Evolutionary conservation across 306 rosid species (phyloP).

Genomic region (Prunus campanulata): DNA sequence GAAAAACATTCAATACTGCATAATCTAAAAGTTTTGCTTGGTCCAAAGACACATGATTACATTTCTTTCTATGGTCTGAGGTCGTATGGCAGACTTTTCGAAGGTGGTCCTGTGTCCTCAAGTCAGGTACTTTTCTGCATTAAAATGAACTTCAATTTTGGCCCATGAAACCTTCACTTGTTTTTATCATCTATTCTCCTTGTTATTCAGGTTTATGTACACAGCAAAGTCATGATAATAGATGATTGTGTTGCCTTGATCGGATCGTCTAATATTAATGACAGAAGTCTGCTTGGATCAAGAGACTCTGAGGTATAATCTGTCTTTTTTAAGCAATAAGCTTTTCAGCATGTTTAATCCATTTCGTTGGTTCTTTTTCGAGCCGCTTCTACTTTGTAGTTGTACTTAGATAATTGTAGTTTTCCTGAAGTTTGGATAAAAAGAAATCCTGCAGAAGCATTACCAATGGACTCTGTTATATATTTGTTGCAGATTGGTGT

Average conservation of each 20-base stretch:
- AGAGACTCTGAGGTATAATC: constrained; percentile 49
- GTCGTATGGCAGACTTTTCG: constrained; percentile 44
- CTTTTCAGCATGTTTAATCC: neutral
- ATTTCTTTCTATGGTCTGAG: constrained; percentile 50
- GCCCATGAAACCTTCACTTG: neutral
- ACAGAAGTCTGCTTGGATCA: constrained; percentile 52
- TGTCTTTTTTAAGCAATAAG: neutral
- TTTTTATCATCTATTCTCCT: neutral
- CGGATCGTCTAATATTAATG: constrained; percentile 55
- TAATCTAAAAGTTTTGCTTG: constrained; percentile 35
- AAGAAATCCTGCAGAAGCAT: neutral
- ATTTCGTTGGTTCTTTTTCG: neutral
- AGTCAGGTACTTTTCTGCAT: constrained; percentile 39
- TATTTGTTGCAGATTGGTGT: constrained; percentile 40
- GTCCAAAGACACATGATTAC: constrained; percentile 42
- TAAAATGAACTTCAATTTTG: neutral
- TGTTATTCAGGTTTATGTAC: constrained; percentile 42
- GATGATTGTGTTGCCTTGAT: constrained; percentile 43
- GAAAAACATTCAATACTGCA: constrained; percentile 40
- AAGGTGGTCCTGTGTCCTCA: constrained; percentile 45
- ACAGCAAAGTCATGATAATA: constrained; percentile 51
- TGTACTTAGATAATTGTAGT: neutral
- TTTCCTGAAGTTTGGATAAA: neutral
- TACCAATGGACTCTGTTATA: neutral
- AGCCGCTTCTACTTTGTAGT: neutral